These are phyloP conservation scores for Scutellaria barbata DNA, from an alignment of 257 asterid species.

Conservation along the genomic window DNA sequence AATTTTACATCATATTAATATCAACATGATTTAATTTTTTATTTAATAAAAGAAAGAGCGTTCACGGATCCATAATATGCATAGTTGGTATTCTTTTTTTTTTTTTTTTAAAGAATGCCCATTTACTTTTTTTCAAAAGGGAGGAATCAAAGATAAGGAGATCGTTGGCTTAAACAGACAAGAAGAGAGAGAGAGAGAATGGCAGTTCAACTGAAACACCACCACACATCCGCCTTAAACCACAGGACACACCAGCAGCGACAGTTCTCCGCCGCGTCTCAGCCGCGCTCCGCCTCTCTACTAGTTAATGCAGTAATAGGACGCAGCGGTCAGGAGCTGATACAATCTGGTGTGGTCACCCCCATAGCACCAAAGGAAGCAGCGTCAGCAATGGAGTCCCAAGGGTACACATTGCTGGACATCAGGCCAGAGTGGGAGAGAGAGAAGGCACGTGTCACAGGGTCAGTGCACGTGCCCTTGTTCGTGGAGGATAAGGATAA, in stretches of 20 bases:
- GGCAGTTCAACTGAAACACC: conserved; percentile 64
- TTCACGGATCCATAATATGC: no score
- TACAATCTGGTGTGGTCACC: conserved; percentile 70
- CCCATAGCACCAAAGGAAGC: conserved; percentile 82
- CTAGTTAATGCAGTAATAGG: conserved; percentile 50
- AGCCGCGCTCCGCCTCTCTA: conserved; percentile 44
- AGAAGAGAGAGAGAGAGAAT: conserved; percentile 31
- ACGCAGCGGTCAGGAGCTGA: conserved; percentile 68
- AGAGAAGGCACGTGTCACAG: conserved; percentile 78
- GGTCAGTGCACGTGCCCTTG: conserved; percentile 84
- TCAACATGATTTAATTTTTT: no score
- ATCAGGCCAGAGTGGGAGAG: conserved; percentile 92
- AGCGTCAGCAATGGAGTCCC: conserved; percentile 57
- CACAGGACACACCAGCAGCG: conserved; percentile 41
- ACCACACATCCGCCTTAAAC: conserved; percentile 47
- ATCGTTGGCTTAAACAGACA: background rate
- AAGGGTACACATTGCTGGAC: conserved; percentile 79
- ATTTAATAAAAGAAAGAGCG: no score
- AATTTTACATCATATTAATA: no score
- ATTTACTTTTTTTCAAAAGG: no score
- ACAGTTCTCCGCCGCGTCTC: conserved; percentile 40
- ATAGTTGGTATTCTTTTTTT: no score
- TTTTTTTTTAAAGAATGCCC: no score
- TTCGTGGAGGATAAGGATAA: conserved; percentile 80
- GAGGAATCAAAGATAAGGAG: conserved; percentile 28